Evolutionary conservation across 768 basidiomycete genomes (phyloP), one percentile per base, ranked within the genome.

Genomic region (Amanita brunnescens): DNA sequence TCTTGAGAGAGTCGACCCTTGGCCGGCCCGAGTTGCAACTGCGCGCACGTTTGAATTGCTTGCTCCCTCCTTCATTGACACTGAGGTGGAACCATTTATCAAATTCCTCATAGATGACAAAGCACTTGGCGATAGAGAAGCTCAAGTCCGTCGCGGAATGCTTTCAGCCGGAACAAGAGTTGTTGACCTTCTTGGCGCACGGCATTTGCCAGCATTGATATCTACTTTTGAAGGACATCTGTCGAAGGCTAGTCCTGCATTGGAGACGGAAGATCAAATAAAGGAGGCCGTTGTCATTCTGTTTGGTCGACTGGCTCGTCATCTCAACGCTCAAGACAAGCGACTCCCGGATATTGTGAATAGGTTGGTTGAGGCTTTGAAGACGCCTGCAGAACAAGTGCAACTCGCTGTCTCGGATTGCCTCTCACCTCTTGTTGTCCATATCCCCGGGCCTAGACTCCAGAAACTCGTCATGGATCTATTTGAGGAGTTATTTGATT

Each of bases 331-430:
- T 2, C 75, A 79, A 0, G 93, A 97, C 63, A 55, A 73, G 4
- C 84, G 93, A 1, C 81, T 96, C 38, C 86, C 89, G 0, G 66
- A 70, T 9, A 88, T 97, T 55, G 85, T 97, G 7, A 82, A 91
- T 54, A 75, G 92, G 8, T 72, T 98, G 16, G 80, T 95, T 6
- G 88, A 89, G 29, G 91, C 95, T 1, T 72, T 99, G 52, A 87
- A 86, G 66, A 98, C 94, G 0, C 96, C 95, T 0, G 81, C 93
- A 2, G 96, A 99, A 63, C 86, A 94, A 62, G 96, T 99, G 0
- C 95, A 98, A 64, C 85, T 91, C 40, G 94, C 96, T 6, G 92
- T 98, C 1, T 91, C 94, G 0, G 96, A 97, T 53, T 98, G 95
- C 68, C 73, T 99, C 3, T 85, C 91, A 0, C 91, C 93, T 0